phyloP scores from a whole-genome alignment of 1,284 basidiomycete genomes.

The Malassezia cuniculi region DNA sequence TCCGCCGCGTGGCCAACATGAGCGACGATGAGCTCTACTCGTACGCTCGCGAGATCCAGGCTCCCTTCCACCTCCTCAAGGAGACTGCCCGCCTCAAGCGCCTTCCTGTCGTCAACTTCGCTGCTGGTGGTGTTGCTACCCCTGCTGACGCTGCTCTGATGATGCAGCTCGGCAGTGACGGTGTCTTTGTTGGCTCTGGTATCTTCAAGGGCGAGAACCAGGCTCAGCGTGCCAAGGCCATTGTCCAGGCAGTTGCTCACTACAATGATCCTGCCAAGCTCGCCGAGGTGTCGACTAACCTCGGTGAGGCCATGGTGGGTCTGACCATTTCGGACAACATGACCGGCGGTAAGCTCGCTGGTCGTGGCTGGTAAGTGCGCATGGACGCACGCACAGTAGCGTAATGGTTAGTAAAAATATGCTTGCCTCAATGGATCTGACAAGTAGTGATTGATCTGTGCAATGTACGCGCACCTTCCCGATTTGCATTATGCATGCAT shows the following conservation, averaged over 20 bases:
- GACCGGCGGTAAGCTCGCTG: slow-evolving; percentile 33
- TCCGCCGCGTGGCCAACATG: slow-evolving; percentile 59
- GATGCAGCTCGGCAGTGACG: slow-evolving; percentile 98
- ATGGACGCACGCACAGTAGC: neutral
- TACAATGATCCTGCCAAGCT: slow-evolving; percentile 49
- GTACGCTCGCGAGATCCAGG: slow-evolving; percentile 75
- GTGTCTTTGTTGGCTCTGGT: slow-evolving; percentile 52
- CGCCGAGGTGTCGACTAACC: slow-evolving; percentile 65
- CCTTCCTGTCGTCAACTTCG: slow-evolving; percentile 65
- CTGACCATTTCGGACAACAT: slow-evolving; percentile 55
- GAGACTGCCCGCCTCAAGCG: slow-evolving; percentile 86
- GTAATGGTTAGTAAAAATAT: too few relatives aligned
- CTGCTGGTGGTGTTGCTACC: slow-evolving; percentile 85
- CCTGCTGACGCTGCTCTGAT: slow-evolving; percentile 95
- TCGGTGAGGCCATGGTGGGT: slow-evolving; percentile 85
- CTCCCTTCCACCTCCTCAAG: slow-evolving; percentile 93
- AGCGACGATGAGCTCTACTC: slow-evolving; percentile 96
- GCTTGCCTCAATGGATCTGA: too few relatives aligned
- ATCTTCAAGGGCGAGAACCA: slow-evolving; percentile 64
- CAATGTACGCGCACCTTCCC: too few relatives aligned
- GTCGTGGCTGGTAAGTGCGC: slow-evolving; percentile 34
- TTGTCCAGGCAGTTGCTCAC: slow-evolving; percentile 94
- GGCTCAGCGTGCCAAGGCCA: slow-evolving; percentile 83
- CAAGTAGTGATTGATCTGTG: too few relatives aligned
- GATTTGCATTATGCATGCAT: too few relatives aligned